These are phyloP conservation scores for Paramecium caudatum DNA, from an alignment of 73 alveolate genomes.

Conservation along the genomic window DNA sequence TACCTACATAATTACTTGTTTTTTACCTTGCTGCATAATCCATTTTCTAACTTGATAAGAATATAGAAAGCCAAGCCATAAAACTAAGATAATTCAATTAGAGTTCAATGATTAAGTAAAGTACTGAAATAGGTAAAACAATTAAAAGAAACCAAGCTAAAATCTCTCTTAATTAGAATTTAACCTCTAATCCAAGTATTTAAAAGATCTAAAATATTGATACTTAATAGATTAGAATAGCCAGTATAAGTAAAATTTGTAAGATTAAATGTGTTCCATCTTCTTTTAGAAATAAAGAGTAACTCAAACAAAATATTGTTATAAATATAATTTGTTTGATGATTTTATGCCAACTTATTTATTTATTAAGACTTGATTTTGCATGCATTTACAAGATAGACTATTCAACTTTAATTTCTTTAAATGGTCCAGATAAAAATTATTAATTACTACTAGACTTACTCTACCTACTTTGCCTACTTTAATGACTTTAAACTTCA, in stretches of 20 bases:
- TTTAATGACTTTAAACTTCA: conserved; percentile 15
- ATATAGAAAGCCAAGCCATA: conserved; percentile 53
- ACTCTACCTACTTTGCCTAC: background rate
- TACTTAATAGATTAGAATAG: background rate
- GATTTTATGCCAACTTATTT: conserved; percentile 13
- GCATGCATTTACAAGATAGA: background rate
- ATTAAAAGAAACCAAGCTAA: conserved; percentile 24
- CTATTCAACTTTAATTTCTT: conserved; percentile 6
- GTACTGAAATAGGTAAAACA: background rate
- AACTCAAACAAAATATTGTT: background rate
- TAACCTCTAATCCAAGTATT: background rate
- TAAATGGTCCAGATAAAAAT: background rate
- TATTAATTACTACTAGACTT: background rate
- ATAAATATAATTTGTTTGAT: background rate
- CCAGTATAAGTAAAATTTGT: too few relatives aligned
- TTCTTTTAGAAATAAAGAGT: background rate
- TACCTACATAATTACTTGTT: background rate
- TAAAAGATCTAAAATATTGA: background rate
- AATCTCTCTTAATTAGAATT: background rate
- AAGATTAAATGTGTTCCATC: too few relatives aligned
- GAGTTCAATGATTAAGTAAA: background rate
- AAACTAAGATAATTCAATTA: background rate
- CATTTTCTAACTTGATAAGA: conserved; percentile 19
- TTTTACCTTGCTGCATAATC: conserved; percentile 14
- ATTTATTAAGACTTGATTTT: background rate